These are phyloP conservation scores for Castanopsis chinensis DNA, from an alignment of 306 rosid genomes.

Conservation along the genomic window DNA sequence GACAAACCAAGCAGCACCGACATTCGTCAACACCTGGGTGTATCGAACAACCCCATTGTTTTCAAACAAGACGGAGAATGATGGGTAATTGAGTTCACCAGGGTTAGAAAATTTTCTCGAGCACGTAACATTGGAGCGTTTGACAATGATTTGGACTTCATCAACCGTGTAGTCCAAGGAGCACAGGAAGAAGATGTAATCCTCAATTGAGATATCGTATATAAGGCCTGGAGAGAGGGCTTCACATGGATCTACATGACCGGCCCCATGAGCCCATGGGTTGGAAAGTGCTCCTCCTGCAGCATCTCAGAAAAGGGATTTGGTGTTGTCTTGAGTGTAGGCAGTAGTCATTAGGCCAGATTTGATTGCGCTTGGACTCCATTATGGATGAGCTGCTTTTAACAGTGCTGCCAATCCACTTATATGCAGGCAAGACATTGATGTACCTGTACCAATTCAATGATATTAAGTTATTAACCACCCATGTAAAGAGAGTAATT, in stretches of 20 bases:
- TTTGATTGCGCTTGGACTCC: constrained; percentile 95
- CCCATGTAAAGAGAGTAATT: no score
- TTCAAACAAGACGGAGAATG: constrained; percentile 71
- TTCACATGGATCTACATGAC: constrained; percentile 75
- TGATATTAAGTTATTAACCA: no score
- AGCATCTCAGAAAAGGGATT: constrained; percentile 63
- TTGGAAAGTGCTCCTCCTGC: constrained; percentile 47
- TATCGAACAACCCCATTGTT: constrained; percentile 65
- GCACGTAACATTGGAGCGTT: constrained; percentile 37
- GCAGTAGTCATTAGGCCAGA: constrained; percentile 96
- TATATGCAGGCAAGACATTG: constrained; percentile 98
- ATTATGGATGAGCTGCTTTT: constrained; percentile 90
- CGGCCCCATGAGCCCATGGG: constrained; percentile 87
- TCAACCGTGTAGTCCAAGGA: constrained; percentile 58
- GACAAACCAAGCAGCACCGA: constrained; percentile 49
- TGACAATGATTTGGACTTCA: constrained; percentile 53
- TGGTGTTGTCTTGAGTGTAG: constrained; percentile 70
- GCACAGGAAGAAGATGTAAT: constrained; percentile 69
- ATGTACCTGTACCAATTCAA: constrained; percentile 35
- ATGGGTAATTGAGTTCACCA: constrained; percentile 83
- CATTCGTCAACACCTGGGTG: constrained; percentile 66
- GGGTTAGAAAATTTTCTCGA: constrained; percentile 53
- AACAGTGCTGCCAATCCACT: constrained; percentile 83
- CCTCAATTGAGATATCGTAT: constrained; percentile 51
- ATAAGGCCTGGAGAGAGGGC: constrained; percentile 85